Percentiles rank a stretch among this genome's conserved stretches.
phyloP scores from a whole-genome alignment of 108 stramenopile genomes.

The Nitzschia putrida region DNA sequence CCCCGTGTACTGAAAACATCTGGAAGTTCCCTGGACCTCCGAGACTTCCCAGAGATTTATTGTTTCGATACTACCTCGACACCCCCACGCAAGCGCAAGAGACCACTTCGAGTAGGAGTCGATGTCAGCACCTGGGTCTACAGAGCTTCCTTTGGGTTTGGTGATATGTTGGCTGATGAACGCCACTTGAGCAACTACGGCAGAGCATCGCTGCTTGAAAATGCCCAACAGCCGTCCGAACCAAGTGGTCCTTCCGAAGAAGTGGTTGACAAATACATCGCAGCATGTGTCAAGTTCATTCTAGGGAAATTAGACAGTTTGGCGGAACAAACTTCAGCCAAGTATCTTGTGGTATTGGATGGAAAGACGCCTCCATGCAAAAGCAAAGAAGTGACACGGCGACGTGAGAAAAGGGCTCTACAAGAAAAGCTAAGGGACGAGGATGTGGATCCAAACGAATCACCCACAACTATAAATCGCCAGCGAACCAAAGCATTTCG shows the following conservation, averaged over 20 bases:
- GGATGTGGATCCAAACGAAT: conserved; percentile 23
- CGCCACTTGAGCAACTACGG: conserved; percentile 77
- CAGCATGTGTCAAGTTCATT: conserved; percentile 48
- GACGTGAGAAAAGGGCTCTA: conserved; percentile 12
- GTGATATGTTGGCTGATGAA: conserved; percentile 64
- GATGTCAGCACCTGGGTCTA: conserved; percentile 76
- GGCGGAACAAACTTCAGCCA: conserved; percentile 38
- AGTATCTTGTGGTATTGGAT: conserved; percentile 79
- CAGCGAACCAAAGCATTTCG: conserved; percentile 53
- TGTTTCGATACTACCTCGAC: not conserved
- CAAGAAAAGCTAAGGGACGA: conserved; percentile 26
- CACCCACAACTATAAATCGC: conserved; percentile 28
- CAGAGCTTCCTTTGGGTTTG: conserved; percentile 56
- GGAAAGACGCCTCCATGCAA: conserved; percentile 78
- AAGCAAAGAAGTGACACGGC: conserved; percentile 17
- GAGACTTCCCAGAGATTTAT: not conserved
- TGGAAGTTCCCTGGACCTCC: conserved; percentile 35
- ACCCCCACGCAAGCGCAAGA: conserved; percentile 8
- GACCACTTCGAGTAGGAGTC: conserved; percentile 63
- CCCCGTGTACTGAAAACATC: conserved; percentile 56
- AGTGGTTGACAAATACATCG: conserved; percentile 19
- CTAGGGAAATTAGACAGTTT: conserved; percentile 50
- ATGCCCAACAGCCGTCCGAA: conserved; percentile 6
- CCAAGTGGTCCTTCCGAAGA: conserved; percentile 18
- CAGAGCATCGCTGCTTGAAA: conserved; percentile 40